These are phyloP conservation scores for Hortaea sp. DNA, from an alignment of 2,329 filamentous ascomycete genomes.

Conservation along the genomic window DNA sequence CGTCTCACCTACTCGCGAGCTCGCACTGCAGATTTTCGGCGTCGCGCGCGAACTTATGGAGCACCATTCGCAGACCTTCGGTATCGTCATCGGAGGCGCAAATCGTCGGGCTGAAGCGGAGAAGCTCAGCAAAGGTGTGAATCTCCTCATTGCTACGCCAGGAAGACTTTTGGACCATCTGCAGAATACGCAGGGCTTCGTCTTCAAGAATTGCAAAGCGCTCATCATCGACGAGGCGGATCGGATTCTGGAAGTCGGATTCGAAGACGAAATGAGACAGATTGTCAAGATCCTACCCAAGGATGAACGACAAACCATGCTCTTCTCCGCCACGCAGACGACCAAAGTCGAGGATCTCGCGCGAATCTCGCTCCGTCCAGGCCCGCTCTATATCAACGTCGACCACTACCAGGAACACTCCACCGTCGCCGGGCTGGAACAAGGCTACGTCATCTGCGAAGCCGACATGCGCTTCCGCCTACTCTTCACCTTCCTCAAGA, in stretches of 20 bases:
- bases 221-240: slow-evolving; percentile 96
- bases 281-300: slow-evolving; percentile 90
- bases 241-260: slow-evolving; percentile 90
- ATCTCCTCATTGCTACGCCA: slow-evolving; percentile 86
- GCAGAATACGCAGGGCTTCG: slow-evolving; percentile 79
- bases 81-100: slow-evolving; percentile 91
- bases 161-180: slow-evolving; percentile 88
- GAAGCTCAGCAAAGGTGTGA: slow-evolving; percentile 89
- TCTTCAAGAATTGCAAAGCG: slow-evolving; percentile 86
- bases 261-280: slow-evolving; percentile 96
- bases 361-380: slow-evolving; percentile 79
- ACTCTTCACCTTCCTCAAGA: slow-evolving; percentile 88
- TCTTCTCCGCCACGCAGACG: slow-evolving; percentile 98
- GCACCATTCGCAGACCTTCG: slow-evolving; percentile 87
- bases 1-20: slow-evolving; percentile 83
- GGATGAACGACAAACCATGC: slow-evolving; percentile 82
- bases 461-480: slow-evolving; percentile 88
- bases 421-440: slow-evolving; percentile 87
- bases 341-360: slow-evolving; percentile 97
- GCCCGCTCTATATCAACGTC: slow-evolving; percentile 94
- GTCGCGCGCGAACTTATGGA: slow-evolving; percentile 89
- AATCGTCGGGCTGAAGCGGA: slow-evolving; percentile 85
- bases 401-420: slow-evolving; percentile 81
- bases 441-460: slow-evolving; percentile 91
- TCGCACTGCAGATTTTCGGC: slow-evolving; percentile 92